These are phyloP conservation scores for Phanerochaete sordida DNA, from an alignment of 768 basidiomycete genomes.

Conservation along the genomic window DNA sequence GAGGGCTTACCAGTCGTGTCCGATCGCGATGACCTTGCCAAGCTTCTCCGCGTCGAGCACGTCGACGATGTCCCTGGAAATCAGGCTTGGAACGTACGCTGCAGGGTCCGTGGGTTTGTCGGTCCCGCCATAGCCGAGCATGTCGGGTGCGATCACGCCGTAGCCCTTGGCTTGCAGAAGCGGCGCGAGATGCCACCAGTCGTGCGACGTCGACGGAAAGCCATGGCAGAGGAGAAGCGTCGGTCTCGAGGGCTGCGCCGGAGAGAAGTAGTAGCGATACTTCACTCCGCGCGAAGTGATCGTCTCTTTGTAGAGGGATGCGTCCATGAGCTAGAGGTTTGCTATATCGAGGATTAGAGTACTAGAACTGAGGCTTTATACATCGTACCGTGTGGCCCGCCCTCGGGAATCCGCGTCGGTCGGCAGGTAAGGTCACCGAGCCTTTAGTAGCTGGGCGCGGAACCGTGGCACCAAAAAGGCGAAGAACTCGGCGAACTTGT, in stretches of 20 bases:
- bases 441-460: too few relatives aligned
- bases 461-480: too few relatives aligned
- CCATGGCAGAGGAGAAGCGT: conserved; percentile 44
- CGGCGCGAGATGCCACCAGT: conserved; percentile 39
- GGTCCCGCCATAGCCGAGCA: conserved; percentile 45
- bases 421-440: too few relatives aligned
- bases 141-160: conserved; percentile 43
- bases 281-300: conserved; percentile 29
- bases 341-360: too few relatives aligned
- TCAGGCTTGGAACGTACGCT: conserved; percentile 21
- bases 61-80: conserved; percentile 31
- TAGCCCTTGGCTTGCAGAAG: conserved; percentile 38
- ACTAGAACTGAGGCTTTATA: too few relatives aligned
- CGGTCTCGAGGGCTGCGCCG: conserved; percentile 24
- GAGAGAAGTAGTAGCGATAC: conserved; percentile 34
- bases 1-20: conserved; percentile 31
- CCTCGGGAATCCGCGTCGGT: too few relatives aligned
- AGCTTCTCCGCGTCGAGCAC: conserved; percentile 29
- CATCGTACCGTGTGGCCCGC: too few relatives aligned
- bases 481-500: too few relatives aligned
- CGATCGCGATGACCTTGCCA: conserved; percentile 27
- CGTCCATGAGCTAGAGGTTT: too few relatives aligned
- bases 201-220: conserved; percentile 37
- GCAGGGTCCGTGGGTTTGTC: conserved; percentile 33
- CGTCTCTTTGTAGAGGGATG: conserved; percentile 27